Evolutionary conservation across 2,329 filamentous ascomycete species (phyloP).

Genomic region (Capronia coronata): DNA sequence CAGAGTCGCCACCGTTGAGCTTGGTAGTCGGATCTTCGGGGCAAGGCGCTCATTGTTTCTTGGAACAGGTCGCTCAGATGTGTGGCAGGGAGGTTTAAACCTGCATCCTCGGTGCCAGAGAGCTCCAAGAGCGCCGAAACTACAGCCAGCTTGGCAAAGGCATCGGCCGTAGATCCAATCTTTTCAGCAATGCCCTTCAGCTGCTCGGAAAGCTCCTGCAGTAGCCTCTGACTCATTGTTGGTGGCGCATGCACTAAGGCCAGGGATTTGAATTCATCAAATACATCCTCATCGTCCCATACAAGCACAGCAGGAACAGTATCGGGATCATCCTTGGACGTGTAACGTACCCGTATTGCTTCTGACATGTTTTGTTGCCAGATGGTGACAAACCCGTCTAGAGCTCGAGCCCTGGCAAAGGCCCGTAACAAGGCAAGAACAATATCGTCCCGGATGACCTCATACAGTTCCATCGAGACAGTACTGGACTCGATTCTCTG

Average conservation of each 20-base stretch:
- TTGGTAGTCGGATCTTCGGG: conserved; percentile 22
- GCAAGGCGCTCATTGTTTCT: conserved; percentile 9
- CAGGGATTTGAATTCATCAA: conserved; percentile 31
- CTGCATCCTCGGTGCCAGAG: not conserved
- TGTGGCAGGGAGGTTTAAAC: not conserved
- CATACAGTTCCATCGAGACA: conserved; percentile 25
- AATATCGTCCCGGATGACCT: conserved; percentile 35
- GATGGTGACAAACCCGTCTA: conserved; percentile 36
- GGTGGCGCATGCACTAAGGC: conserved; percentile 12
- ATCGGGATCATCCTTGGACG: conserved; percentile 24
- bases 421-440: conserved; percentile 38
- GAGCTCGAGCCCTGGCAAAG: conserved; percentile 38
- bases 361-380: conserved; percentile 38
- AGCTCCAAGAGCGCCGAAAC: conserved; percentile 14
- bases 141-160: conserved; percentile 21
- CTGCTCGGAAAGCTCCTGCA: conserved; percentile 12
- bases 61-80: conserved; percentile 4
- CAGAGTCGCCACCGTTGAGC: conserved; percentile 26
- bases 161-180: conserved; percentile 16
- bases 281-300: conserved; percentile 44
- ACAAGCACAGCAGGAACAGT: conserved; percentile 31
- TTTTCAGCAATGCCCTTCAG: conserved; percentile 13
- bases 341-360: conserved; percentile 31
- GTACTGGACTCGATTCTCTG: conserved; percentile 26
- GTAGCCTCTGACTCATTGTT: conserved; percentile 12